Base-by-base conservation (phyloP, 2,329 filamentous ascomycete genomes). In the Beauveria brongniartii region DNA sequence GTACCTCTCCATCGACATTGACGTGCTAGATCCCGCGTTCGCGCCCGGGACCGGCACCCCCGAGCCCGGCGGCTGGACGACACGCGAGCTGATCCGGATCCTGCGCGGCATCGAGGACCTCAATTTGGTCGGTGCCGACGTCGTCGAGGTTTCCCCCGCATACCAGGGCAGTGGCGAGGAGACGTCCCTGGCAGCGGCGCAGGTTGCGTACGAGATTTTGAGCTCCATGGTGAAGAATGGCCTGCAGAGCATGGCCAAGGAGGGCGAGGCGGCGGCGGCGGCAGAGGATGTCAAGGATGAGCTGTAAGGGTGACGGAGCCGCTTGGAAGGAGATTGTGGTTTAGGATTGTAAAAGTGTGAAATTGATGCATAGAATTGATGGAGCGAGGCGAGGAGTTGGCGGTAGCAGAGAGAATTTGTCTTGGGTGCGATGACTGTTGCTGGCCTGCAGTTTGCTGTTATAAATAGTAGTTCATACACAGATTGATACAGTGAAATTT, bases 41-140 rank as follows among this genome's bases (percentile, higher is more conserved):
- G 74, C 74, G 2, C 90, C 91, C 0, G 90, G 88, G 2, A 96
- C 91, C 0, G 92, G 92, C 1, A 96, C 92, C 0, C 92, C 92
- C 0, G 92, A 96, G 77, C 89, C 91, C 0, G 92, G 92, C 61
- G 92, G 92, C 43, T 96, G 92, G 92, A 94, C 90, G 6, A 95
- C 89, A 22, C 80, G 92, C 56, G 92, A 96, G 77, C 78, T 96
- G 67, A 93, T 96, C 65, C 80, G 89, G 14, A 91, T 96, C 62
- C 74, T 96, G 70, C 80, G 91, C 37, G 91, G 90, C 0, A 82
- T 96, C 47, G 92, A 96, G 76, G 83, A 79, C 0, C 72, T 96
- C 71, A 96, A 96, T 70, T 76, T 96, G 4, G 90, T 96, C 3
- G 92, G 91, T 1, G 92, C 91, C 0, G 92, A 96, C 74, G 84